Evolutionary conservation across 495 filamentous ascomycete species (phyloP), one percentile per base, ranked within the genome.

Genomic region (Penicillium waksmanii): DNA sequence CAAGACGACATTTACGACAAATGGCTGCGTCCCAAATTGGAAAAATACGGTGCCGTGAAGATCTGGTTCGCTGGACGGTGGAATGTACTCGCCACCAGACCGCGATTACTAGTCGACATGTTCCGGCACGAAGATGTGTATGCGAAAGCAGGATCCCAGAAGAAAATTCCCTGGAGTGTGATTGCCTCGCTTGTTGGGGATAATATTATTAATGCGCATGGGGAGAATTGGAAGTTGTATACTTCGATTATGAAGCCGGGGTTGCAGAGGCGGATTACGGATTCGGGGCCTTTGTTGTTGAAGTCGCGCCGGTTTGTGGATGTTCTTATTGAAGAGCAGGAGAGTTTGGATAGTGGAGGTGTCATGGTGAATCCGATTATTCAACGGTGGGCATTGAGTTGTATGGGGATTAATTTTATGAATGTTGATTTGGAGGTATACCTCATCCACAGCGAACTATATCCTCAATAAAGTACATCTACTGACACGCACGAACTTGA

Each of bases 111-210:
- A 11, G 66, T 67, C 6, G 70, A 79, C 44, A 73, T 83, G 44
- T 77, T 83, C 58, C 74, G 74, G n/a, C 69, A 82, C 31, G 78
- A 82, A 44, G 64, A 76, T 23, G 33, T 77, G 0, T 81, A 73
- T 46, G 64, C 66, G 1, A 82, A 82, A 61, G 69, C 67, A 11
- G 79, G 80, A 0, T 80, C 75, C 50, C 74, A 82, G 50, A 71
- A 76, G 36, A 82, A 82, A 71, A 78, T 79, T 5, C 79, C 77
- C 0, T 66, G 76, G 52, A 71, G 72, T 31, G 68, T 79, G 0
- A 65, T 81, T 19, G 77, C 78, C 1, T 59, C 65, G 21, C 69
- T 77, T 1, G 66, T 73, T 2, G 74, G 76, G 0, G 74, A 74
- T 40, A 78, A 78, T 58, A 72, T 79, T 50, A 72, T 78, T 47